Percentiles rank a stretch among this genome's conserved stretches.
These are phyloP conservation scores for Suhomyces bokatorum DNA, from an alignment of 1,139 yeast species.

Conservation along the genomic window DNA sequence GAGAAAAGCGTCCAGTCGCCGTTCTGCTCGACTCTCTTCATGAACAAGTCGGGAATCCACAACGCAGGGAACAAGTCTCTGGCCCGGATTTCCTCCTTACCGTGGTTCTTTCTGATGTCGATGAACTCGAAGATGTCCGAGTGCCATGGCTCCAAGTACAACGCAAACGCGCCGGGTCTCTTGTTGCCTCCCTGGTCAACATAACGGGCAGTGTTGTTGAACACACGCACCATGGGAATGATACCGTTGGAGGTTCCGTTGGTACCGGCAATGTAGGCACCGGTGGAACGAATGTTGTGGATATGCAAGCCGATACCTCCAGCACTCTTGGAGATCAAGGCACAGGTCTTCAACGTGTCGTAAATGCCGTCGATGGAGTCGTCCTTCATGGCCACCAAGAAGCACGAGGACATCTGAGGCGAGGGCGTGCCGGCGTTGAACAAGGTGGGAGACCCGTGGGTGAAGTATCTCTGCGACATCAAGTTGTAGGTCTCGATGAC, in stretches of 20 bases:
- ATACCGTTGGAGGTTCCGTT: conserved; percentile 58
- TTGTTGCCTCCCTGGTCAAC: conserved; percentile 67
- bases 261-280: conserved; percentile 53
- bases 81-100: conserved; percentile 57
- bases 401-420: conserved; percentile 54
- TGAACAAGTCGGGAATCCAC: conserved; percentile 68
- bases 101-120: conserved; percentile 55
- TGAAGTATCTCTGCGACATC: conserved; percentile 53
- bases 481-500: conserved; percentile 76
- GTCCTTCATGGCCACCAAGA: conserved; percentile 56
- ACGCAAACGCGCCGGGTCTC: conserved; percentile 65
- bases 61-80: conserved; percentile 58
- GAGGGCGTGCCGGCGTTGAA: conserved; percentile 55
- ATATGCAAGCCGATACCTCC: conserved; percentile 63
- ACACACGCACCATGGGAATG: conserved; percentile 60
- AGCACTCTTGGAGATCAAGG: conserved; percentile 57
- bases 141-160: conserved; percentile 65
- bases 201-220: conserved; percentile 59
- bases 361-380: conserved; percentile 62
- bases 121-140: conserved; percentile 54
- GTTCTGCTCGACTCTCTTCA: conserved; percentile 81
- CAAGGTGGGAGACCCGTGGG: conserved; percentile 58
- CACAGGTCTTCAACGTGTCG: conserved; percentile 54
- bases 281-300: conserved; percentile 52
- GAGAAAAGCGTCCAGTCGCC: conserved; percentile 84